phyloP scores from a whole-genome alignment of 73 alveolate genomes.

The Paramecium biaurelia region DNA sequence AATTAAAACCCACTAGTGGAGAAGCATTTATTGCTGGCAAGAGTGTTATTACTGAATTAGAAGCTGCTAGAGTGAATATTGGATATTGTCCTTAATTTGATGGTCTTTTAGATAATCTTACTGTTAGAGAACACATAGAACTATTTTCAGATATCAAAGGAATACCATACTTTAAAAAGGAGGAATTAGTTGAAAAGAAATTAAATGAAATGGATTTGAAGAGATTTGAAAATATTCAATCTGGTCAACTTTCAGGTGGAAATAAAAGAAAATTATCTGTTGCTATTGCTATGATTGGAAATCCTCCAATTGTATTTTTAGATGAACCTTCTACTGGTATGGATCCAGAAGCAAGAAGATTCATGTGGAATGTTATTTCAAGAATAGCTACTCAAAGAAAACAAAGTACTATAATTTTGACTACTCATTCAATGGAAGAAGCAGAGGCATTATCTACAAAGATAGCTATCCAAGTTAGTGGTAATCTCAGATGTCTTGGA shows the following conservation, averaged over 20 bases:
- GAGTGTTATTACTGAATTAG: slow-evolving; percentile 77
- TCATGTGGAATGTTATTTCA: slow-evolving; percentile 98
- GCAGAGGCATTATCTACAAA: slow-evolving; percentile 83
- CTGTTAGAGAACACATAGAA: slow-evolving; percentile 94
- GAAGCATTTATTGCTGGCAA: slow-evolving; percentile 85
- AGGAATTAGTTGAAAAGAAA: slow-evolving; percentile 75
- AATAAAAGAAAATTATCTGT: slow-evolving; percentile 97
- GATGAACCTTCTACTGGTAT: slow-evolving; percentile 99
- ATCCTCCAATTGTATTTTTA: slow-evolving; percentile 97
- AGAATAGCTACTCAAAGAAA: slow-evolving; percentile 84
- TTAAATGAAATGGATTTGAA: slow-evolving; percentile 90
- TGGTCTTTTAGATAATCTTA: slow-evolving; percentile 89
- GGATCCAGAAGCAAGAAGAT: slow-evolving; percentile 98
- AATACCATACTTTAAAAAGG: slow-evolving; percentile 72
- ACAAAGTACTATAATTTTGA: slow-evolving; percentile 73
- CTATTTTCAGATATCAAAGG: slow-evolving; percentile 96
- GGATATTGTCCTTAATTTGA: slow-evolving; percentile 99
- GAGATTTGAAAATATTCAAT: slow-evolving; percentile 77
- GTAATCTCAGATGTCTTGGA: slow-evolving; percentile 88
- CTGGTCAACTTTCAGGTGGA: slow-evolving; percentile 97
- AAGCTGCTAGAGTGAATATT: slow-evolving; percentile 83
- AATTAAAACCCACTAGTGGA: slow-evolving; percentile 88
- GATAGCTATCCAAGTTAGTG: slow-evolving; percentile 89
- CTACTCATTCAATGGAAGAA: slow-evolving; percentile 91
- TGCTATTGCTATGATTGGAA: slow-evolving; percentile 97